Conservation (phyloP, 2,329 filamentous ascomycete species). For the Talaromyces sp. region DNA sequence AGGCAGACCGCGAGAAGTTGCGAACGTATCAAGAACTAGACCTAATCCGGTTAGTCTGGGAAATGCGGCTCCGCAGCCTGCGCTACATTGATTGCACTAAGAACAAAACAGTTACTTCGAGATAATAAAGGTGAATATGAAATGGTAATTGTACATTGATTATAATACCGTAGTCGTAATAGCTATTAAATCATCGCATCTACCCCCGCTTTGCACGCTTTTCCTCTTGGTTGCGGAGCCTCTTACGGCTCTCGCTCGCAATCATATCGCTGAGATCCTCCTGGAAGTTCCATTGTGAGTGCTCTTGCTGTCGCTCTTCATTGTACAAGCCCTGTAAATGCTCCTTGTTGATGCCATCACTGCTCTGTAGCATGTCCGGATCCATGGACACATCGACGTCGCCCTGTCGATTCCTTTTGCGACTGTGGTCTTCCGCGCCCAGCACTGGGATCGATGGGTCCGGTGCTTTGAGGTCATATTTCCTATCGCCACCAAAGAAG, state of each 20-base stretch:
- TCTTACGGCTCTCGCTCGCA: constrained; percentile 83
- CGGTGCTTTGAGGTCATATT: constrained; percentile 74
- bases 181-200: not conserved
- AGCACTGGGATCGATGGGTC: constrained; percentile 63
- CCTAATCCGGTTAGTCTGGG: not conserved
- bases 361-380: constrained; percentile 68
- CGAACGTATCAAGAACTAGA: not conserved
- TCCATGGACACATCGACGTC: constrained; percentile 93
- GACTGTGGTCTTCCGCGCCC: constrained; percentile 68
- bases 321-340: constrained; percentile 78
- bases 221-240: constrained; percentile 82
- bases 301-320: constrained; percentile 60
- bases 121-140: not conserved
- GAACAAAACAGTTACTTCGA: not conserved
- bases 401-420: constrained; percentile 92
- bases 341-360: constrained; percentile 78
- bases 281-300: constrained; percentile 69
- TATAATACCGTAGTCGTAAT: not conserved
- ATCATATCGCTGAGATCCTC: constrained; percentile 96
- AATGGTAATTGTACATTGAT: not conserved
- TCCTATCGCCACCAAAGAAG: constrained; percentile 93
- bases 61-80: not conserved
- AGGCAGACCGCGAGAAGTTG: not conserved
- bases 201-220: constrained; percentile 55
- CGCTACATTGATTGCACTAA: not conserved